These are phyloP conservation scores for Aspergillus alliaceus DNA, from an alignment of 2,329 filamentous ascomycete genomes.

Conservation along the genomic window DNA sequence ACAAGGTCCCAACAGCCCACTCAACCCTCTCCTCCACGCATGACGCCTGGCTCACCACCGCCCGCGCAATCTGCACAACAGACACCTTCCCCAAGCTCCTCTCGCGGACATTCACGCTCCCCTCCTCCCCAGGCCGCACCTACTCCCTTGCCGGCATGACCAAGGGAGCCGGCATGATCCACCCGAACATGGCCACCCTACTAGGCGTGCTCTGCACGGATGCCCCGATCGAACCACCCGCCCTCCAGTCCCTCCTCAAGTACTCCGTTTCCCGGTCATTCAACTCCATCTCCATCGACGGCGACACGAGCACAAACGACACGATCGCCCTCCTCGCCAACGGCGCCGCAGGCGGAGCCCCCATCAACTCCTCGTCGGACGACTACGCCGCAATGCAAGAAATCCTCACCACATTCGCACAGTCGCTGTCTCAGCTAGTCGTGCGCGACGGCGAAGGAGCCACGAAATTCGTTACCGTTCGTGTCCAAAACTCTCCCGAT, in stretches of 20 bases:
- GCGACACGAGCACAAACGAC: slow-evolving; percentile 97
- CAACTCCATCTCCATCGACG: slow-evolving; percentile 96
- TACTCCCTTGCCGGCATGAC: slow-evolving; percentile 93
- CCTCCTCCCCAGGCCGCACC: slow-evolving; percentile 70
- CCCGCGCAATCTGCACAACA: slow-evolving; percentile 93
- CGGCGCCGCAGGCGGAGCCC: slow-evolving; percentile 76
- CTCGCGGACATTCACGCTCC: slow-evolving; percentile 79
- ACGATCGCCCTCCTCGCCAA: slow-evolving; percentile 94
- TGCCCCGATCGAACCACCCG: slow-evolving; percentile 68
- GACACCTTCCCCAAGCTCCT: slow-evolving; percentile 97
- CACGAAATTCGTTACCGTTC: slow-evolving; percentile 96
- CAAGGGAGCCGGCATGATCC: slow-evolving; percentile 98
- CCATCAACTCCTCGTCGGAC: slow-evolving; percentile 55
- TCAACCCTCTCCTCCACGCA: slow-evolving; percentile 71
- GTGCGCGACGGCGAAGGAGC: slow-evolving; percentile 96
- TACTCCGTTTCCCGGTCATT: slow-evolving; percentile 80
- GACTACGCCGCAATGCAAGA: slow-evolving; percentile 72
- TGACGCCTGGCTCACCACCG: slow-evolving; percentile 81
- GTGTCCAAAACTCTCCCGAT: slow-evolving; percentile 70
- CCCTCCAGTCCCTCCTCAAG: slow-evolving; percentile 69
- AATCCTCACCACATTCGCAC: slow-evolving; percentile 74
- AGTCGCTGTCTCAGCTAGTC: slow-evolving; percentile 84
- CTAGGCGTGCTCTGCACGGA: slow-evolving; percentile 92
- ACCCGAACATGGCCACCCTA: slow-evolving; percentile 97
- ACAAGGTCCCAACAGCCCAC: slow-evolving; percentile 76